Conservation (phyloP, 257 asterid genomes). For the Solanum pennellii region DNA sequence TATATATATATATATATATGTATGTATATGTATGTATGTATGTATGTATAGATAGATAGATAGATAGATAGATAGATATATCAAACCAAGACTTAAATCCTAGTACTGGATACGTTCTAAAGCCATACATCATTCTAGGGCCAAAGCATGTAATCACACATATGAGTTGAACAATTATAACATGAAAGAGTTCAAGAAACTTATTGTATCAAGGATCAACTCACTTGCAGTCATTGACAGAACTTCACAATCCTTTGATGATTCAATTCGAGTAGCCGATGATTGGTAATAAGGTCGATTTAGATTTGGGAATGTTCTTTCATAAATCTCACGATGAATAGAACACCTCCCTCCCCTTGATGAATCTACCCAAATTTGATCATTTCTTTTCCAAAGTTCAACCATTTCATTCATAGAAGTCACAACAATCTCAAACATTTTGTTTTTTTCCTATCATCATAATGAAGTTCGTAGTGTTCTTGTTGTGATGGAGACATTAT, state of each 20-base stretch:
- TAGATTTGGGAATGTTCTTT: slow-evolving; percentile 33
- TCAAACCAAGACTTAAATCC: background rate
- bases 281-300: slow-evolving; percentile 8
- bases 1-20: background rate
- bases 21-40: background rate
- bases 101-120: background rate
- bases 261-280: slow-evolving; percentile 41
- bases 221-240: slow-evolving; percentile 39
- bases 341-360: slow-evolving; percentile 22
- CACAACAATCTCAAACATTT: slow-evolving; percentile 23
- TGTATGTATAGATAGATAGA: too few relatives aligned
- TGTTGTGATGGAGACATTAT: background rate
- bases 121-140: background rate
- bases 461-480: background rate
- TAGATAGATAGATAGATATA: too few relatives aligned
- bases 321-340: slow-evolving; percentile 42
- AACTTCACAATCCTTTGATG: slow-evolving; percentile 50
- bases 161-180: background rate
- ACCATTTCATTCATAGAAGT: slow-evolving; percentile 46
- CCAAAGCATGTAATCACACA: background rate
- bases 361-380: slow-evolving; percentile 50
- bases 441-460: slow-evolving; percentile 17
- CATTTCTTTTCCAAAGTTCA: slow-evolving; percentile 37
- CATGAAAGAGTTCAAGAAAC: background rate
- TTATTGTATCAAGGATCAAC: slow-evolving; percentile 42